Evolutionary conservation across 495 filamentous ascomycete species (phyloP).

Genomic region (Penicillium herquei): DNA sequence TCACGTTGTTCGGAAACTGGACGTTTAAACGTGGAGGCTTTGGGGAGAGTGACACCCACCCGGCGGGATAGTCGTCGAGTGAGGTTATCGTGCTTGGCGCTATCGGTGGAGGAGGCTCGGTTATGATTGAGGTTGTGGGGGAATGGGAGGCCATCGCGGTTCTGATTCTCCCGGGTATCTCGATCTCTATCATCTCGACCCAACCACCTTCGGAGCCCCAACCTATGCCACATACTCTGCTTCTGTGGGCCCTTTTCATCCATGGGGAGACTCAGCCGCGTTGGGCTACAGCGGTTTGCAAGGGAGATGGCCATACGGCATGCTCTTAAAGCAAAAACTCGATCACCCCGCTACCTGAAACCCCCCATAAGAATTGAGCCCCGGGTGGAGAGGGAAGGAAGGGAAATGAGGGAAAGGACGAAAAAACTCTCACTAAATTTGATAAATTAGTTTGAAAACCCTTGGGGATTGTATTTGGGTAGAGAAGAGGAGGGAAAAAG

Average conservation of each 20-base stretch:
- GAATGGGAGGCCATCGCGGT: slow-evolving; percentile 17
- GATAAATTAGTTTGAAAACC: too few species aligned
- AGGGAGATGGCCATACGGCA: slow-evolving; percentile 47
- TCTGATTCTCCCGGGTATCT: slow-evolving; percentile 26
- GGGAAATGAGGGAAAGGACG: neutral
- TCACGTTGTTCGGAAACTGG: slow-evolving; percentile 78
- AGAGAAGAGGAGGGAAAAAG: slow-evolving; percentile 1
- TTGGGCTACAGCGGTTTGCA: slow-evolving; percentile 42
- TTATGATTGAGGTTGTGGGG: slow-evolving; percentile 13
- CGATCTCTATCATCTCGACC: slow-evolving; percentile 48
- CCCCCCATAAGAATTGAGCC: slow-evolving; percentile 39
- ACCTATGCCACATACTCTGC: slow-evolving; percentile 52
- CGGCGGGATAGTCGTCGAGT: slow-evolving; percentile 61
- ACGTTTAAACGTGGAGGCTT: slow-evolving; percentile 72
- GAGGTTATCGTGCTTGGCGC: slow-evolving; percentile 42
- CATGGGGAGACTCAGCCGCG: slow-evolving; percentile 35
- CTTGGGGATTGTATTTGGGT: neutral
- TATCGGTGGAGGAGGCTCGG: slow-evolving; percentile 21
- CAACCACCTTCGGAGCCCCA: slow-evolving; percentile 47
- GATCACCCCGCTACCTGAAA: slow-evolving; percentile 34
- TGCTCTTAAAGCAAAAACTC: slow-evolving; percentile 30
- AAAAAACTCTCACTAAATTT: neutral
- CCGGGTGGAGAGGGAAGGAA: neutral
- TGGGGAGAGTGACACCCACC: slow-evolving; percentile 77
- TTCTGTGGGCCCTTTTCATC: slow-evolving; percentile 42